Evolutionary conservation across 257 asterid species (phyloP).

Genomic region (Nicotiana tomentosiformis): DNA sequence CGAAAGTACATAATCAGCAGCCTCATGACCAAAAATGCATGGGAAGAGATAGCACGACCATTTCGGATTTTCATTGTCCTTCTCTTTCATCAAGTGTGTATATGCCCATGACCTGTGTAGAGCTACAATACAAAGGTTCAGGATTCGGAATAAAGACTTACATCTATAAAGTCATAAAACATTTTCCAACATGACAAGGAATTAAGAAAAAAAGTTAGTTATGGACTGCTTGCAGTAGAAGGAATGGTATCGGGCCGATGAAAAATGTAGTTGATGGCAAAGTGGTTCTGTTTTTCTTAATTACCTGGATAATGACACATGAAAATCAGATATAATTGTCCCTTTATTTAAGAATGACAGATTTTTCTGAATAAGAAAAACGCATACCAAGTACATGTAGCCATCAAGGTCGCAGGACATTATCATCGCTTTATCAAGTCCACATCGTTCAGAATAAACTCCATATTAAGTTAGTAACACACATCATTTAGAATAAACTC

Average conservation of each 20-base stretch:
- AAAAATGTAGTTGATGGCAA: conserved; percentile 33
- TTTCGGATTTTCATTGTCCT: conserved; percentile 28
- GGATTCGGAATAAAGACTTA: not conserved
- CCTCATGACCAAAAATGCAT: too few relatives aligned
- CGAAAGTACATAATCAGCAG: too few relatives aligned
- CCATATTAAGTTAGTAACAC: conserved; percentile 8
- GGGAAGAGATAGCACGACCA: conserved; percentile 16
- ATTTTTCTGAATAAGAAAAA: not conserved
- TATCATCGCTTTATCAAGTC: conserved; percentile 21
- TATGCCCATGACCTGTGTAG: conserved; percentile 29
- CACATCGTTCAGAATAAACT: conserved; percentile 34
- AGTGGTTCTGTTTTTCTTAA: conserved; percentile 26
- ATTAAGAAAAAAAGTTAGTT: not conserved
- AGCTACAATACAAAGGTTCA: conserved; percentile 16
- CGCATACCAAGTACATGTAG: conserved; percentile 35
- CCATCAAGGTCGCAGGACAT: conserved; percentile 49
- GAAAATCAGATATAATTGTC: not conserved
- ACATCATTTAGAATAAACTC: too few relatives aligned
- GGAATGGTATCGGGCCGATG: conserved; percentile 30
- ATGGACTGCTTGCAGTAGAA: conserved; percentile 21
- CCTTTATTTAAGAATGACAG: not conserved
- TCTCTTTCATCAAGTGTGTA: conserved; percentile 29
- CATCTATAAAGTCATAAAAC: not conserved
- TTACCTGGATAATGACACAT: conserved; percentile 23
- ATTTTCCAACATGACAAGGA: too few relatives aligned